phyloP scores from a whole-genome alignment of 371 early-diverging fungal genomes.

The Mortierella sp. region DNA sequence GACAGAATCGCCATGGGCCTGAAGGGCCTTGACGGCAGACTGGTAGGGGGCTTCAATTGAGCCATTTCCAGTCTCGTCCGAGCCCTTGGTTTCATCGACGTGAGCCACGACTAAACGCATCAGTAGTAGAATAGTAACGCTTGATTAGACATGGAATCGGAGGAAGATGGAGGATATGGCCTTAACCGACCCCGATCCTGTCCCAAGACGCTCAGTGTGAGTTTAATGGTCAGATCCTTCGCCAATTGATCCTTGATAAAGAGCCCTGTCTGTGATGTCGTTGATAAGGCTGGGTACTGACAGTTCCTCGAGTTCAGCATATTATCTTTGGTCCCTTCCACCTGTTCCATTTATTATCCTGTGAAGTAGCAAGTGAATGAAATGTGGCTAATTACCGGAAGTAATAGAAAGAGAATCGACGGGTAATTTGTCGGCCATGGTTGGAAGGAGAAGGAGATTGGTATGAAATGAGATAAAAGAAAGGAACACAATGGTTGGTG shows the following conservation, averaged over 20 bases:
- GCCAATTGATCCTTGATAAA: too few species aligned
- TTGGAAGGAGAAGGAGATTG: neutral
- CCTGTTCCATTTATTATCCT: neutral
- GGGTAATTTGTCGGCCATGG: conserved; percentile 53
- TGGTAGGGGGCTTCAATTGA: conserved; percentile 75
- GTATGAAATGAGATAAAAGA: conserved; percentile 2
- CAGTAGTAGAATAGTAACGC: neutral
- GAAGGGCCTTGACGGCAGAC: conserved; percentile 76
- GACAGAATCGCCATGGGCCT: conserved; percentile 63
- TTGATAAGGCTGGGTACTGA: too few species aligned
- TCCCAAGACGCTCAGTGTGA: too few species aligned
- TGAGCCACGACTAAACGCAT: conserved; percentile 47
- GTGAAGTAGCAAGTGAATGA: too few species aligned
- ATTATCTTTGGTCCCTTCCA: neutral
- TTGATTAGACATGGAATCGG: neutral
- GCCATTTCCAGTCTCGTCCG: conserved; percentile 79
- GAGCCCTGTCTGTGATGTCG: too few species aligned
- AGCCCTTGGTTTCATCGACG: conserved; percentile 81
- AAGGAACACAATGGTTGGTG: neutral
- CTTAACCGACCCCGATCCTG: too few species aligned
- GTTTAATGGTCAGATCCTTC: too few species aligned
- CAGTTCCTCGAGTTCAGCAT: too few species aligned
- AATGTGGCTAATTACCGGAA: conserved; percentile 32
- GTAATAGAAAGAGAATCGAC: conserved; percentile 48
- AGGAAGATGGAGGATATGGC: neutral